These are phyloP conservation scores for Penicillium salamii DNA, from an alignment of 495 filamentous ascomycete genomes.

Conservation along the genomic window DNA sequence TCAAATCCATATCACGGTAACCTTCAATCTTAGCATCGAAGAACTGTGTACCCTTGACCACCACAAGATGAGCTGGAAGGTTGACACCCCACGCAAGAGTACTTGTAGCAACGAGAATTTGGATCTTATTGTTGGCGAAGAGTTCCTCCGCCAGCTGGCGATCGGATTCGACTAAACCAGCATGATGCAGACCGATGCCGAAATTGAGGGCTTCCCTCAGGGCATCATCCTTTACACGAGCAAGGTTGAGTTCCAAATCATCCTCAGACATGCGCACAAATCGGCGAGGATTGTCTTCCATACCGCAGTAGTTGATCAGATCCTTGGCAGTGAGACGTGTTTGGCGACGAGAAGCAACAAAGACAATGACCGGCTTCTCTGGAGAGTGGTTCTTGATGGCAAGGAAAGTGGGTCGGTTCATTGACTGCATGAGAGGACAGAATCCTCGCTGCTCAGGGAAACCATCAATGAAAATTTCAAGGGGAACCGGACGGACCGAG, in stretches of 20 bases:
- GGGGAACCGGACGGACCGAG: constrained; percentile 92
- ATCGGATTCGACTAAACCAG: constrained; percentile 92
- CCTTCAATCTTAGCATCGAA: constrained; percentile 98
- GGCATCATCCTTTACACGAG: constrained; percentile 86
- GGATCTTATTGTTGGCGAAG: constrained; percentile 96
- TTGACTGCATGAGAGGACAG: constrained; percentile 96
- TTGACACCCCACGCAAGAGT: constrained; percentile 99
- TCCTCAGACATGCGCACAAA: constrained; percentile 95
- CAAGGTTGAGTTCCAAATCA: constrained; percentile 79
- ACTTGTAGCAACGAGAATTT: constrained; percentile 93
- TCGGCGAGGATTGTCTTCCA: constrained; percentile 94
- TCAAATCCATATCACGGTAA: constrained; percentile 98
- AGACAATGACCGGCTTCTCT: constrained; percentile 96
- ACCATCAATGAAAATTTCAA: constrained; percentile 96
- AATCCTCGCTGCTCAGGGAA: constrained; percentile 95
- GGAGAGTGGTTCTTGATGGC: constrained; percentile 95
- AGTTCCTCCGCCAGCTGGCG: constrained; percentile 88
- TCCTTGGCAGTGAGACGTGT: constrained; percentile 94
- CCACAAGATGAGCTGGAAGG: constrained; percentile 91
- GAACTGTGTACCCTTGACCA: constrained; percentile 98
- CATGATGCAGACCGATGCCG: constrained; percentile 95
- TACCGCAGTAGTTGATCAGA: constrained; percentile 93
- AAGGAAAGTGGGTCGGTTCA: constrained; percentile 96
- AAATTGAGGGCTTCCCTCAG: constrained; percentile 90
- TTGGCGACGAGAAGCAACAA: constrained; percentile 93